Percentiles rank a stretch among this genome's conserved stretches.
Evolutionary conservation across 2,329 filamentous ascomycete species (phyloP).

Genomic region (Fusarium phyllophilum): DNA sequence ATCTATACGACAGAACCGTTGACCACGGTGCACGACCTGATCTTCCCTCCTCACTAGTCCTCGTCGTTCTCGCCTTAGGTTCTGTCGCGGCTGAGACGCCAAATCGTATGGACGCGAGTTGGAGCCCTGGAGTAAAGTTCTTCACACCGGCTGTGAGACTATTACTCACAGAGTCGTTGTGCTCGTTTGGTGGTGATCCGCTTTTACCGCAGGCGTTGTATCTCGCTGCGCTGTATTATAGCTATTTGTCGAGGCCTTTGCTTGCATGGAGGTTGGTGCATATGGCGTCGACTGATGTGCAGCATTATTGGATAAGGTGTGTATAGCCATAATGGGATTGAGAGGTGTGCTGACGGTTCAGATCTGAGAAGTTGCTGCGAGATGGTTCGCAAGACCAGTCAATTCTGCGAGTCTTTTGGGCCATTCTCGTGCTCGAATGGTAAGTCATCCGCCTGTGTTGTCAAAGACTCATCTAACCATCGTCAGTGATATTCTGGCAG

Average conservation of each 20-base stretch:
- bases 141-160: conserved; percentile 28
- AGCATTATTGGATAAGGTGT: conserved; percentile 38
- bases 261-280: conserved; percentile 35
- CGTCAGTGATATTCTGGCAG: conserved; percentile 28
- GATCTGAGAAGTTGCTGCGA: conserved; percentile 25
- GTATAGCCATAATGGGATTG: fast-evolving
- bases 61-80: conserved; percentile 26
- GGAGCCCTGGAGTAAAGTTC: conserved; percentile 24
- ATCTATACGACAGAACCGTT: conserved; percentile 6
- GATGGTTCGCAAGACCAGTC: conserved; percentile 34
- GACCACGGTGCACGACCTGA: conserved; percentile 7
- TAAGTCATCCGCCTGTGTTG: fast-evolving
- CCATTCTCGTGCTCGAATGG: conserved; percentile 34
- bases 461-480: neutral
- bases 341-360: neutral
- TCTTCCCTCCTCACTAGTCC: conserved; percentile 17
- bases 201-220: conserved; percentile 32
- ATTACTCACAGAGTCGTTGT: conserved; percentile 21
- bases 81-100: conserved; percentile 25
- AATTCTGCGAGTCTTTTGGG: conserved; percentile 33
- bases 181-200: conserved; percentile 31
- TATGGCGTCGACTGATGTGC: conserved; percentile 35
- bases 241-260: conserved; percentile 31
- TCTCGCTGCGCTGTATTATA: conserved; percentile 34
- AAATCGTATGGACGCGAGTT: conserved; percentile 1